phyloP scores from a whole-genome alignment of 2,329 filamentous ascomycete genomes.

The Arthrobotrys musiformis region DNA sequence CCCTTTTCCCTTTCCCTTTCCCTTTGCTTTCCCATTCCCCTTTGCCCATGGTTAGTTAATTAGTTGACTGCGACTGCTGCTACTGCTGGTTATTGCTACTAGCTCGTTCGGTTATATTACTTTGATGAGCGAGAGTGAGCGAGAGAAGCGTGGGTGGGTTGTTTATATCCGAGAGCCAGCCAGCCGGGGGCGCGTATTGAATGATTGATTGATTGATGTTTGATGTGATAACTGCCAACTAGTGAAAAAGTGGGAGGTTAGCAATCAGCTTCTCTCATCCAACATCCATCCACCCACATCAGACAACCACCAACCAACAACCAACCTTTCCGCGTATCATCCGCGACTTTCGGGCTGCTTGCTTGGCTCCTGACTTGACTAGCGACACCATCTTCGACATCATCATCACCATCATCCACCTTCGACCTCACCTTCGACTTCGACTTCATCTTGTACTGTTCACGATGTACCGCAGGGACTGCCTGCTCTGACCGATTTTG shows the following conservation, averaged over 20 bases:
- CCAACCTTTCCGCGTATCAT: constrained; percentile 6
- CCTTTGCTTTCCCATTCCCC: too few relatives aligned
- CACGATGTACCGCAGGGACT: background rate
- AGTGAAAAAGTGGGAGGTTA: constrained; percentile 4
- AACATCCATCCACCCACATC: background rate
- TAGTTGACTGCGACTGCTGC: background rate
- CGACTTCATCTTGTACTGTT: background rate
- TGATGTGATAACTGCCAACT: too few relatives aligned
- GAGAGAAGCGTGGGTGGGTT: constrained; percentile 18
- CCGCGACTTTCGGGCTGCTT: constrained; percentile 2
- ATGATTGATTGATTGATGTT: too few relatives aligned
- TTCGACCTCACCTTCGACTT: background rate
- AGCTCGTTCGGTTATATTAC: background rate
- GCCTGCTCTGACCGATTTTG: constrained; percentile 21
- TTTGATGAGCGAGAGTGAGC: background rate
- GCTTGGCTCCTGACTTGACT: background rate
- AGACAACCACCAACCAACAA: background rate
- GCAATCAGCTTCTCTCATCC: background rate
- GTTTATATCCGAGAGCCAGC: constrained; percentile 34
- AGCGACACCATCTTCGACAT: background rate
- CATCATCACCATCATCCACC: background rate
- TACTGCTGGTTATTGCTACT: too few relatives aligned
- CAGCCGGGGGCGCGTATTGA: constrained; percentile 36
- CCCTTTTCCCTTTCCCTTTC: background rate
- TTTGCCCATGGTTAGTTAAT: background rate